These are phyloP conservation scores for Aureobasidium leucospermi DNA, from an alignment of 2,329 filamentous ascomycete genomes.

Conservation along the genomic window DNA sequence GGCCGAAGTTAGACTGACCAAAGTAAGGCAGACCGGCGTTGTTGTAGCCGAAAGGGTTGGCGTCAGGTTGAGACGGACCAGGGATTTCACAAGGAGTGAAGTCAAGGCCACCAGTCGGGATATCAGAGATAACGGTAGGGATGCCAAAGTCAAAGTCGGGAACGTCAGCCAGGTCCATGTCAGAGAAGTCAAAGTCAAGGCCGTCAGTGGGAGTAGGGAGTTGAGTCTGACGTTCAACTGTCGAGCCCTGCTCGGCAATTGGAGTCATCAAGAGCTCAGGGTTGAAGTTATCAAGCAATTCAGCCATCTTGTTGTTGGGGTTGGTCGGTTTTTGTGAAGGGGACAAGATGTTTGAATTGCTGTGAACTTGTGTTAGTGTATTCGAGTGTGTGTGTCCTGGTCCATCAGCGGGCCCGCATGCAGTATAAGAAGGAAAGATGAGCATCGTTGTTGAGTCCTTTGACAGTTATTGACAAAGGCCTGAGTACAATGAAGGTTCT, in stretches of 20 bases:
- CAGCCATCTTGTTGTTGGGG: background rate
- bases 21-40: background rate
- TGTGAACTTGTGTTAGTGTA: background rate
- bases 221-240: background rate
- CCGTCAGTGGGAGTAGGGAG: background rate
- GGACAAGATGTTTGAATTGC: background rate
- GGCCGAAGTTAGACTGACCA: background rate
- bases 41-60: background rate
- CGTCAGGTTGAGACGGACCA: background rate
- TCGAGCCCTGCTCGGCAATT: conserved; percentile 1
- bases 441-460: too few species aligned
- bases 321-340: background rate
- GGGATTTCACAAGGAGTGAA: background rate
- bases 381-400: too few species aligned
- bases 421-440: too few species aligned
- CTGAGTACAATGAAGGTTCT: too few species aligned
- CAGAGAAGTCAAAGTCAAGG: background rate
- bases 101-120: background rate
- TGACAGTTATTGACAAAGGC: too few species aligned
- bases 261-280: background rate
- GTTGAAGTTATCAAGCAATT: background rate
- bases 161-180: background rate
- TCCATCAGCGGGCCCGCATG: too few species aligned
- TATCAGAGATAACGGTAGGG: background rate
- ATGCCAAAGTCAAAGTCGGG: background rate